phyloP scores from a whole-genome alignment of 768 basidiomycete species.

The Amanita brunnescens region DNA sequence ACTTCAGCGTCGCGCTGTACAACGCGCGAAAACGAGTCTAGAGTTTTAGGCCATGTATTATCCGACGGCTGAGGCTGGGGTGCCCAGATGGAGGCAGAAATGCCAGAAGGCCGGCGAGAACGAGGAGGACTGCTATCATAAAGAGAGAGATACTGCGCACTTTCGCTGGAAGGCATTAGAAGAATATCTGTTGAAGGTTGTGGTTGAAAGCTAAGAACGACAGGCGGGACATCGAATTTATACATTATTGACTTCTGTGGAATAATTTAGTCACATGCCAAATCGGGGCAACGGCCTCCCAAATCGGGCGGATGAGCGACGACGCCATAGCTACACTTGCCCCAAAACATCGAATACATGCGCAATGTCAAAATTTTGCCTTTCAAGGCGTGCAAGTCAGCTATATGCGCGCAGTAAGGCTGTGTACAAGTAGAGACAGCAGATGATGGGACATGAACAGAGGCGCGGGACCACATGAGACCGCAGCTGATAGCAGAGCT shows the following conservation, averaged over 20 bases:
- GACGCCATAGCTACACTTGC: not conserved
- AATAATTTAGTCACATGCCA: constrained; percentile 23
- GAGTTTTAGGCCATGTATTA: constrained; percentile 56
- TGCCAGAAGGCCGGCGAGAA: constrained; percentile 30
- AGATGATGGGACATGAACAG: not conserved
- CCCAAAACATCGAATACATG: not conserved
- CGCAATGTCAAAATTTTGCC: not conserved
- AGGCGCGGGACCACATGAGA: not conserved
- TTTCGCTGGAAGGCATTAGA: constrained; percentile 24
- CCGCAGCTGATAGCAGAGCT: not conserved
- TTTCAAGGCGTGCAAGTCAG: not conserved
- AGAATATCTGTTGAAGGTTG: constrained; percentile 24
- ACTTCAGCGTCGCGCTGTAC: constrained; percentile 32
- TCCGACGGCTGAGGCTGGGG: constrained; percentile 68
- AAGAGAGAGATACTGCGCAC: constrained; percentile 25
- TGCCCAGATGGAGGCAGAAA: constrained; percentile 69
- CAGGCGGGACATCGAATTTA: constrained; percentile 22
- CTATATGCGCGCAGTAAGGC: not conserved
- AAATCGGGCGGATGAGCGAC: constrained; percentile 16
- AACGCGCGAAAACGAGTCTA: constrained; percentile 52
- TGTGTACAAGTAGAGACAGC: not conserved
- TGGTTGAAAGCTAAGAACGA: constrained; percentile 34
- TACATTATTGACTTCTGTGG: constrained; percentile 25
- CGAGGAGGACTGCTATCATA: constrained; percentile 34
- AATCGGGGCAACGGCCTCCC: constrained; percentile 25